These are phyloP conservation scores for Botrytis squamosa DNA, from an alignment of 2,329 filamentous ascomycete species.

Conservation along the genomic window DNA sequence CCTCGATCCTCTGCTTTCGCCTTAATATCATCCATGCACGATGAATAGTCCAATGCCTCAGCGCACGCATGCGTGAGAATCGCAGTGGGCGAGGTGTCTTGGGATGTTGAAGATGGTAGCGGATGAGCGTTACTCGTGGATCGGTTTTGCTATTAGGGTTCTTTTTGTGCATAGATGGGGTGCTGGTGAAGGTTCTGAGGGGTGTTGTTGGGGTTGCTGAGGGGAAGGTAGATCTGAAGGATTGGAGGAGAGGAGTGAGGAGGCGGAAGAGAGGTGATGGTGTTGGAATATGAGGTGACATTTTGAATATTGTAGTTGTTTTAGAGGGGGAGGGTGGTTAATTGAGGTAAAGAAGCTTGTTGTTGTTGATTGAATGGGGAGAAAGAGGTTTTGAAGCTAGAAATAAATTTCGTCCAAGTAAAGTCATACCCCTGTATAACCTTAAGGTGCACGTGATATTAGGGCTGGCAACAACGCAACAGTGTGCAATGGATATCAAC, in stretches of 20 bases:
- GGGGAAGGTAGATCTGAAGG: constrained; percentile 25
- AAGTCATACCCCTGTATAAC: constrained; percentile 1
- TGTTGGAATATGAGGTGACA: constrained; percentile 26
- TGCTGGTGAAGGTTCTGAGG: constrained; percentile 30
- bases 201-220: constrained; percentile 15
- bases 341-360: constrained; percentile 1
- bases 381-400: neutral
- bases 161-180: constrained; percentile 19
- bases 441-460: neutral
- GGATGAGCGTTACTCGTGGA: constrained; percentile 53
- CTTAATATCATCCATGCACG: constrained; percentile 87
- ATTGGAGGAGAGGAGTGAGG: constrained; percentile 34
- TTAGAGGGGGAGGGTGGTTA: no score
- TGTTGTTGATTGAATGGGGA: constrained; percentile 2
- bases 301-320: constrained; percentile 21
- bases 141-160: constrained; percentile 30
- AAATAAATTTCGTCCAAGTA: constrained; percentile 10
- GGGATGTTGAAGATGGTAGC: constrained; percentile 69
- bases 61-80: constrained; percentile 80
- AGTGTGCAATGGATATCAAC: neutral
- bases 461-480: neutral
- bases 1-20: constrained; percentile 61
- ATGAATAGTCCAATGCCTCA: constrained; percentile 99
- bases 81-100: constrained; percentile 74
- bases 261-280: constrained; percentile 30